phyloP scores from a whole-genome alignment of 2,329 filamentous ascomycete genomes.

The Fusarium coffeatum region DNA sequence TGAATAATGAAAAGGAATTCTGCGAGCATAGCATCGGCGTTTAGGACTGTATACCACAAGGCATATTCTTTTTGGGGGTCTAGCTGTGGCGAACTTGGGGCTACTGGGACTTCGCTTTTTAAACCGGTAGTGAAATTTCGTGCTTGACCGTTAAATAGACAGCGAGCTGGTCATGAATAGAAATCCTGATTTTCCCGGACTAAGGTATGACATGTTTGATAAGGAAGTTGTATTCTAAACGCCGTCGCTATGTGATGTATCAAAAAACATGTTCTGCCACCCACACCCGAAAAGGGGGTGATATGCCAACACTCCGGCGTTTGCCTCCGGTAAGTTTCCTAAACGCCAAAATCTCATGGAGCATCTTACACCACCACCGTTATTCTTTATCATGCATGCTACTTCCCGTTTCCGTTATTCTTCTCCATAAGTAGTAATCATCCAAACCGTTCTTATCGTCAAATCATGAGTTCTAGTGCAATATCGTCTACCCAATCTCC shows the following conservation, averaged over 20 bases:
- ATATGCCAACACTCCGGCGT: conserved; percentile 8
- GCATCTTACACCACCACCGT: neutral
- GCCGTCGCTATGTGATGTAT: conserved; percentile 32
- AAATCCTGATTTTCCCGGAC: neutral
- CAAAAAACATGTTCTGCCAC: conserved; percentile 21
- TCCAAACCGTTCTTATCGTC: conserved; percentile 27
- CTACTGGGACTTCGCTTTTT: neutral
- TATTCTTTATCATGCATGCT: neutral
- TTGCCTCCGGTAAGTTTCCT: neutral
- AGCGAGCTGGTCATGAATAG: neutral
- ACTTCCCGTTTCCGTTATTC: neutral
- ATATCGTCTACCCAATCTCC: conserved; percentile 55
- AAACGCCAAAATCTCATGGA: conserved; percentile 16
- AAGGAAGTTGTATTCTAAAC: conserved; percentile 22
- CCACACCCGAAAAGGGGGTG: conserved; percentile 1
- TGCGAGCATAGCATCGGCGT: conserved; percentile 38
- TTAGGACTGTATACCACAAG: conserved; percentile 19
- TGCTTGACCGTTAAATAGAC: neutral
- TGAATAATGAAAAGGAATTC: conserved; percentile 29
- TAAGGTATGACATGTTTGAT: neutral
- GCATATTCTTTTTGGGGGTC: conserved; percentile 4
- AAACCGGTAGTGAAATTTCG: conserved; percentile 3
- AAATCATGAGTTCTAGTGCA: conserved; percentile 49
- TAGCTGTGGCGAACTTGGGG: neutral
- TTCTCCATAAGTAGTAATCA: neutral